Percentiles rank a stretch among this genome's conserved stretches.
phyloP scores from a whole-genome alignment of 352 stramenopile genomes.

The Phytophthora syringae region DNA sequence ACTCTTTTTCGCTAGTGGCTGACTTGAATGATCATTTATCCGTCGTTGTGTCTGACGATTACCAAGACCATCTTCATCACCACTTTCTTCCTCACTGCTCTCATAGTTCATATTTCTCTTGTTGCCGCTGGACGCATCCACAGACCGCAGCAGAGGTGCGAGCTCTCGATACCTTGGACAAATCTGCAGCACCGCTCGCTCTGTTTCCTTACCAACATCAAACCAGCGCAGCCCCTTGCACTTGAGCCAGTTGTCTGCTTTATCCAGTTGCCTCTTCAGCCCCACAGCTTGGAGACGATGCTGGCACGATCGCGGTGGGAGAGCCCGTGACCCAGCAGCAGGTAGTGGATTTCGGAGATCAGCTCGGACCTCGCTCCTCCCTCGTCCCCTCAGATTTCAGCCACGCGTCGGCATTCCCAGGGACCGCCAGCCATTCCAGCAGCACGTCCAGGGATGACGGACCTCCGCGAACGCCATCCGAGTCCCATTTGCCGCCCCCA shows the following conservation, averaged over 20 bases:
- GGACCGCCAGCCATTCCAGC: constrained; percentile 29
- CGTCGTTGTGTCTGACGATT: not conserved
- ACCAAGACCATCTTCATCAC: not conserved
- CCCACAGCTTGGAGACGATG: constrained; percentile 9
- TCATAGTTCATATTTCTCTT: no score
- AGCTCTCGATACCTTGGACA: constrained; percentile 10
- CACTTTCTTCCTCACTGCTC: constrained; percentile 8
- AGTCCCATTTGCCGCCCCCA: constrained; percentile 3
- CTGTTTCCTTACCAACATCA: not conserved
- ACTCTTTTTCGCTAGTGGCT: no score
- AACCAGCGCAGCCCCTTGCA: not conserved
- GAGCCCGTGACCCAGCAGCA: constrained; percentile 8
- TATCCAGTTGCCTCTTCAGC: not conserved
- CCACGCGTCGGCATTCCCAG: constrained; percentile 33
- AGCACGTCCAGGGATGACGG: constrained; percentile 27
- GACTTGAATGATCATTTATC: no score
- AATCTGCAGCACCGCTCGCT: constrained; percentile 9
- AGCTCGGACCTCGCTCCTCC: not conserved
- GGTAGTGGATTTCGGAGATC: not conserved
- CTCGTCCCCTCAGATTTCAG: no score
- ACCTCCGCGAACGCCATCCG: not conserved
- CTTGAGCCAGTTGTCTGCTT: constrained; percentile 10
- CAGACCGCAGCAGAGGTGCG: constrained; percentile 1
- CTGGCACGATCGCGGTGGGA: not conserved
- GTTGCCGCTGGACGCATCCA: no score